These are phyloP conservation scores for Trichoderma brevicompactum DNA, from an alignment of 2,329 filamentous ascomycete species.

Conservation along the genomic window DNA sequence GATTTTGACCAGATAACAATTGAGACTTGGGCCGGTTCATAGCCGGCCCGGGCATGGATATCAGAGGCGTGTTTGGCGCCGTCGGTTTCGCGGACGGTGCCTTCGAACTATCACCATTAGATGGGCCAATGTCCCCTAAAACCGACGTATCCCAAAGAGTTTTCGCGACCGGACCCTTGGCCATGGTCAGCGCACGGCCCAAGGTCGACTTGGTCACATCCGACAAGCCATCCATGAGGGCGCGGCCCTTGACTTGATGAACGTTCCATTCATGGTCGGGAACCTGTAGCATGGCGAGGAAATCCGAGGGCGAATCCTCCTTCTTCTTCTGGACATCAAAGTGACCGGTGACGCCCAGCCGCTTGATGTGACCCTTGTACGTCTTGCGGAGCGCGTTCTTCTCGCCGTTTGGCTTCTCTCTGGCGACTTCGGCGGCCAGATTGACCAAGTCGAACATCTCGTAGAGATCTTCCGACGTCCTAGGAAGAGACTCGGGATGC, in stretches of 20 bases:
- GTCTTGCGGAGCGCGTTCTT: slow-evolving; percentile 70
- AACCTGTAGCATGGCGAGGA: slow-evolving; percentile 55
- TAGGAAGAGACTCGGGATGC: slow-evolving; percentile 53
- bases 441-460: slow-evolving; percentile 59
- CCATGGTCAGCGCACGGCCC: slow-evolving; percentile 59
- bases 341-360: slow-evolving; percentile 62
- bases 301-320: slow-evolving; percentile 54
- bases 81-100: slow-evolving; percentile 53
- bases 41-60: slow-evolving; percentile 36
- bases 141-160: slow-evolving; percentile 61
- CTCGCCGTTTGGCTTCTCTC: slow-evolving; percentile 66
- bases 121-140: slow-evolving; percentile 58
- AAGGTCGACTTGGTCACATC: slow-evolving; percentile 50
- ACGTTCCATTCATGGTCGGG: slow-evolving; percentile 63
- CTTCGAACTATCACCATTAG: slow-evolving; percentile 46
- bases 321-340: slow-evolving; percentile 64
- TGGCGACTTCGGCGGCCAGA: slow-evolving; percentile 65
- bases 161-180: slow-evolving; percentile 60
- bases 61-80: slow-evolving; percentile 57
- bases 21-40: slow-evolving; percentile 47
- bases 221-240: slow-evolving; percentile 59
- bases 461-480: slow-evolving; percentile 61
- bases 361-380: slow-evolving; percentile 71
- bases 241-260: slow-evolving; percentile 57
- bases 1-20: slow-evolving; percentile 49